phyloP scores from a whole-genome alignment of 2,329 filamentous ascomycete genomes.

The Cladosporium sp. region DNA sequence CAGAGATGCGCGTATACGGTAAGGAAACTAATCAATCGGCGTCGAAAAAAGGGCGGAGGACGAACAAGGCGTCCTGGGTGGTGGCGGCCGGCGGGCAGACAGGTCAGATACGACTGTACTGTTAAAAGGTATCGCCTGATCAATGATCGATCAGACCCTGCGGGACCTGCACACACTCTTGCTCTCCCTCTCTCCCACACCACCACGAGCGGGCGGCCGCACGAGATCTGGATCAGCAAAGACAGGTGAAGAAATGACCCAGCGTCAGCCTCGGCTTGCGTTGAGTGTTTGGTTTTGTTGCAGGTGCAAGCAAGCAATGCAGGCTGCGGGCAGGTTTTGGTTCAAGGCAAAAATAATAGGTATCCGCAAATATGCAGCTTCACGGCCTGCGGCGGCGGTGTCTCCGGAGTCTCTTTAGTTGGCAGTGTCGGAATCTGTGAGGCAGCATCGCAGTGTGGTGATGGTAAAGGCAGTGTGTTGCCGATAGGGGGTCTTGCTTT shows the following conservation, averaged over 20 bases:
- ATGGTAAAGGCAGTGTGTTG: background rate
- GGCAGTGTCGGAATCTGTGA: slow-evolving; percentile 16
- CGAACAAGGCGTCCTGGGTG: background rate
- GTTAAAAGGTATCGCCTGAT: slow-evolving; percentile 4
- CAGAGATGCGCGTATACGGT: background rate
- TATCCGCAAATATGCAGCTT: slow-evolving; percentile 7
- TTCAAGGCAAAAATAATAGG: slow-evolving; percentile 1
- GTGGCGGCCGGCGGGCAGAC: background rate
- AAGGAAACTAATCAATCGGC: background rate
- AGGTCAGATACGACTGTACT: slow-evolving; percentile 8
- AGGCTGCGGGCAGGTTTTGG: background rate
- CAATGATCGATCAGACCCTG: slow-evolving; percentile 7
- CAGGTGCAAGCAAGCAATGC: background rate
- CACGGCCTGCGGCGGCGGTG: slow-evolving; percentile 16
- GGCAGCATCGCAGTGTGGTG: slow-evolving; percentile 18
- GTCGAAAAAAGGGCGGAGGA: background rate
- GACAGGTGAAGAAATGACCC: slow-evolving; percentile 9
- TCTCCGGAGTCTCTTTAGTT: slow-evolving; percentile 15
- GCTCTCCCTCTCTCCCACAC: slow-evolving; percentile 13
- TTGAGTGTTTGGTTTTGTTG: background rate
- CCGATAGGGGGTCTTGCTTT: background rate
- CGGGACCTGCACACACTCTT: slow-evolving; percentile 1
- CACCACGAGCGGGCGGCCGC: slow-evolving; percentile 16
- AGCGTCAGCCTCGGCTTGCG: slow-evolving; percentile 15
- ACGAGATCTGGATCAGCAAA: slow-evolving; percentile 17